Conservation (phyloP, 345 rosid species). For the Bruguiera gymnorhiza region DNA sequence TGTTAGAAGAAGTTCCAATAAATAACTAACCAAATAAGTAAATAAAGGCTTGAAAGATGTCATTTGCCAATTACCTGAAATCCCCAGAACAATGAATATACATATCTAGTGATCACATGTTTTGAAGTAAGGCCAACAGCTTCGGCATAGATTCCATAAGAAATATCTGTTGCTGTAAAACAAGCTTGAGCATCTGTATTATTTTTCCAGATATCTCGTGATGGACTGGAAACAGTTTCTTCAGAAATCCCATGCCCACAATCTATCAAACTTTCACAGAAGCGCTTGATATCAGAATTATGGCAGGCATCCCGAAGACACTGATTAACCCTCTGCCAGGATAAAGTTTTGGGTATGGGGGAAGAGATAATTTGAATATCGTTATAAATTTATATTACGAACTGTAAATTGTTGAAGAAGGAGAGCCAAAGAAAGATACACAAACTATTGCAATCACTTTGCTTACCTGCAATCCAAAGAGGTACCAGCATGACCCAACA, state of each 20-base stretch:
- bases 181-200: constrained; percentile 45
- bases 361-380: not conserved
- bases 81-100: constrained; percentile 88
- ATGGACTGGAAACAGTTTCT: fast-evolving
- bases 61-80: constrained; percentile 57
- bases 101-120: constrained; percentile 47
- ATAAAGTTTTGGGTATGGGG: not conserved
- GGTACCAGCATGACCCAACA: constrained; percentile 87
- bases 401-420: not conserved
- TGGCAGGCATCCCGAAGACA: constrained; percentile 73
- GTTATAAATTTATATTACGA: not conserved
- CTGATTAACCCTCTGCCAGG: constrained; percentile 75
- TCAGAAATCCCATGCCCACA: constrained; percentile 40
- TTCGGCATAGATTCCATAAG: constrained; percentile 54
- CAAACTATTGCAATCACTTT: not conserved
- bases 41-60: not conserved
- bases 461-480: constrained; percentile 76
- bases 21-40: not conserved
- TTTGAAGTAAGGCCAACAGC: constrained; percentile 57
- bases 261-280: constrained; percentile 51
- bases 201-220: constrained; percentile 28
- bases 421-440: constrained; percentile 3
- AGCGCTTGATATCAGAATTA: fast-evolving
- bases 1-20: not conserved
- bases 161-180: constrained; percentile 36